Percentiles rank a stretch among this genome's conserved stretches.
phyloP scores from a whole-genome alignment of 306 rosid species.

The Vigna trinervia region DNA sequence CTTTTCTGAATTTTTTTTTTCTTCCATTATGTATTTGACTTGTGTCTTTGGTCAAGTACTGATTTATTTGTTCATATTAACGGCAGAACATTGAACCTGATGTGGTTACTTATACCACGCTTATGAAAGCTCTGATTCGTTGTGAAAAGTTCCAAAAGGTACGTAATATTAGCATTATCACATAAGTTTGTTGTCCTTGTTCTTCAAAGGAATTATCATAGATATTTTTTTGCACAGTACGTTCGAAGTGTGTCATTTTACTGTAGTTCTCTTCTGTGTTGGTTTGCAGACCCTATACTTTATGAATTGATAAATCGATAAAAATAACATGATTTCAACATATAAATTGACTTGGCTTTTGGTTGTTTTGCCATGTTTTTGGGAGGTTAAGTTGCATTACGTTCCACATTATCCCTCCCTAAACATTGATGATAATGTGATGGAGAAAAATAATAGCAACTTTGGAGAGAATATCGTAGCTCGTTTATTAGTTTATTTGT shows the following conservation, averaged over 20 bases:
- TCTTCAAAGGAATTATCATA: slow-evolving; percentile 3
- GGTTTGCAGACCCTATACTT: slow-evolving; percentile 11
- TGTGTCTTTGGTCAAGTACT: slow-evolving; percentile 23
- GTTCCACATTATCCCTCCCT: slow-evolving; percentile 8
- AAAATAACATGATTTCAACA: slow-evolving; percentile 2
- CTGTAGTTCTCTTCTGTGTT: background rate
- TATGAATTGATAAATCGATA: slow-evolving; percentile 15
- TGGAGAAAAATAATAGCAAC: slow-evolving; percentile 24
- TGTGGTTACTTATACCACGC: slow-evolving; percentile 94
- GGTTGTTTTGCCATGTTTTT: slow-evolving; percentile 8
- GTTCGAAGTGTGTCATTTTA: background rate
- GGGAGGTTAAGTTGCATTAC: background rate
- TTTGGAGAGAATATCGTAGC: background rate
- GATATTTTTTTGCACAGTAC: slow-evolving; percentile 5
- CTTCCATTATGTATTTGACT: slow-evolving; percentile 7
- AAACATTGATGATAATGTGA: slow-evolving; percentile 6
- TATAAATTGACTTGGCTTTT: slow-evolving; percentile 10
- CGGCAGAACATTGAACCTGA: slow-evolving; percentile 86
- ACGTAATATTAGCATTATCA: slow-evolving; percentile 13
- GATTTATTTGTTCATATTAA: slow-evolving; percentile 38
- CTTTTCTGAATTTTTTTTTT: background rate
- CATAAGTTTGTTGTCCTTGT: slow-evolving; percentile 3
- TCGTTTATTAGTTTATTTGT: slow-evolving; percentile 25
- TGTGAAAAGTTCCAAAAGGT: slow-evolving; percentile 84
- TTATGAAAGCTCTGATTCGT: slow-evolving; percentile 88